These are phyloP conservation scores for Leccinum laetum DNA, from an alignment of 1,284 basidiomycete species.

Conservation along the genomic window DNA sequence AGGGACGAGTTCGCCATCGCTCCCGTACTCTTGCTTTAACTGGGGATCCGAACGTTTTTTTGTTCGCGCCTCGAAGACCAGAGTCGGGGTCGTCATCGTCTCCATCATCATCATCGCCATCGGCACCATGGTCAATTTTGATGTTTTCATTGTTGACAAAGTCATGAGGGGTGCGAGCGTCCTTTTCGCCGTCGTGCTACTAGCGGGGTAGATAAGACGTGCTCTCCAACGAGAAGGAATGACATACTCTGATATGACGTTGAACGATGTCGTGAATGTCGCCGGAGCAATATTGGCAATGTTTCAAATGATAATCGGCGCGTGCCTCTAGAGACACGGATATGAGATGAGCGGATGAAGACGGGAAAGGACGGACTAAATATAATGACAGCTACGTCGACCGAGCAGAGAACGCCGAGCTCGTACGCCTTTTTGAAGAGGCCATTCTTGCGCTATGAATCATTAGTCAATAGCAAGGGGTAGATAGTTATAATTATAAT, in stretches of 20 bases:
- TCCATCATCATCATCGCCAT: constrained; percentile 41
- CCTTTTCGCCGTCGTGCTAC: constrained; percentile 60
- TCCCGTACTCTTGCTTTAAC: constrained; percentile 28
- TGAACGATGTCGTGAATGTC: constrained; percentile 54
- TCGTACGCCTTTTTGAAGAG: constrained; percentile 93
- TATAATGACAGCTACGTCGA: constrained; percentile 62
- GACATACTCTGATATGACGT: constrained; percentile 46
- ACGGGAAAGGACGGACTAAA: constrained; percentile 42
- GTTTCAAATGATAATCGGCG: constrained; percentile 54
- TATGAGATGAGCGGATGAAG: not conserved
- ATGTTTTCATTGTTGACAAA: constrained; percentile 37
- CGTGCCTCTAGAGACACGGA: constrained; percentile 42
- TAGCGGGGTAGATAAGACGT: constrained; percentile 20
- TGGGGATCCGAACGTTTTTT: constrained; percentile 29
- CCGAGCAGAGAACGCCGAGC: constrained; percentile 71
- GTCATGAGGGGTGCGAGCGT: constrained; percentile 47
- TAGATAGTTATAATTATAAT: constrained; percentile 33
- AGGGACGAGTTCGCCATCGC: constrained; percentile 19
- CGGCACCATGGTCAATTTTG: constrained; percentile 43
- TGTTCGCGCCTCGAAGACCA: constrained; percentile 18
- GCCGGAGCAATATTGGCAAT: constrained; percentile 62
- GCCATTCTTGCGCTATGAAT: constrained; percentile 76
- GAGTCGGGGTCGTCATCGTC: constrained; percentile 34
- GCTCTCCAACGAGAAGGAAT: not conserved
- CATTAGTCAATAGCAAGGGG: constrained; percentile 26